Evolutionary conservation across 768 basidiomycete genomes (phyloP).

Genomic region (Pulveroboletus sp.): DNA sequence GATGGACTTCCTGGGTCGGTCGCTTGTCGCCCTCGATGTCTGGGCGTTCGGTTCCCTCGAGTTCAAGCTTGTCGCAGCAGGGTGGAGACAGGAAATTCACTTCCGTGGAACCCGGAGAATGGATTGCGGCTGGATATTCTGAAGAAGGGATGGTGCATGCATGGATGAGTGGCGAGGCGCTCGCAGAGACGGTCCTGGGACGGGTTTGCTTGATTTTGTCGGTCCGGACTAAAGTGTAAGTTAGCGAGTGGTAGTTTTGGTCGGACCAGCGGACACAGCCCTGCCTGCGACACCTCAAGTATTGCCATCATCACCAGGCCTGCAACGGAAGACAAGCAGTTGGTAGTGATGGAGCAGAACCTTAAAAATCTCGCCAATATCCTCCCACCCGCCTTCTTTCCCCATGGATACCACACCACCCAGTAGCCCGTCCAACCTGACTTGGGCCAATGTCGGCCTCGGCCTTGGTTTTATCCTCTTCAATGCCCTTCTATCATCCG

Average conservation of each 20-base stretch:
- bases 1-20: slow-evolving; percentile 73
- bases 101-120: slow-evolving; percentile 50
- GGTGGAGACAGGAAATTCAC: background rate
- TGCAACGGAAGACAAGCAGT: background rate
- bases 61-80: background rate
- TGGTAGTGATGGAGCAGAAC: background rate
- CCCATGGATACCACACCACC: slow-evolving; percentile 31
- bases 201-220: slow-evolving; percentile 28
- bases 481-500: slow-evolving; percentile 59
- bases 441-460: slow-evolving; percentile 72
- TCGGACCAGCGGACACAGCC: too few relatives aligned
- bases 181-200: slow-evolving; percentile 55
- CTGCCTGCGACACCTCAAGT: too few relatives aligned
- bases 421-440: slow-evolving; percentile 33
- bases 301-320: too few relatives aligned
- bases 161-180: slow-evolving; percentile 58
- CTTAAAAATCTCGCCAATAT: background rate
- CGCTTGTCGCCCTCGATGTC: slow-evolving; percentile 48
- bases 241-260: background rate
- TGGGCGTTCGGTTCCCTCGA: slow-evolving; percentile 32
- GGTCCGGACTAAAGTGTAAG: background rate
- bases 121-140: slow-evolving; percentile 67
- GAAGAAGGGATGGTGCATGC: slow-evolving; percentile 75
- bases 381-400: too few relatives aligned
- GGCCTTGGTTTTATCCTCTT: slow-evolving; percentile 73